phyloP scores from a whole-genome alignment of 23 red algal genomes.

The Gracilaria gracilis region DNA sequence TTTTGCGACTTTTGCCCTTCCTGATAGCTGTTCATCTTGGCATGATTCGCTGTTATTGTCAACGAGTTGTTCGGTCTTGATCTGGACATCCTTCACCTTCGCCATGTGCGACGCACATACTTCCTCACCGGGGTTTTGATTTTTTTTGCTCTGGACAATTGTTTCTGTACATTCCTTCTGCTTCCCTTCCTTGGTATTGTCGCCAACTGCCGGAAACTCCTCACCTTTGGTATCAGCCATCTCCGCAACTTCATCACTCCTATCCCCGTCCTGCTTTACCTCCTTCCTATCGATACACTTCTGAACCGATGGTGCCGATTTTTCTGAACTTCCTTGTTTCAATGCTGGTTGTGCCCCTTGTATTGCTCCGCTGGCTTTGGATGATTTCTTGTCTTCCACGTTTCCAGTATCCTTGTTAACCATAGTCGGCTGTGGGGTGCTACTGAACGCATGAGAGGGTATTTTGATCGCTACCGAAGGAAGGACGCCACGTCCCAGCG shows the following conservation, averaged over 20 bases:
- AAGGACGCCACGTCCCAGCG: slow-evolving; percentile 38
- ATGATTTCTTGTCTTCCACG: neutral
- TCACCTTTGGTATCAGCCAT: neutral
- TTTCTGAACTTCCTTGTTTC: neutral
- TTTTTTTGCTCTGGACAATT: neutral
- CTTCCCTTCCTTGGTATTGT: neutral
- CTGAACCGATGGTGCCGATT: neutral
- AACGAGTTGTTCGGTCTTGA: neutral
- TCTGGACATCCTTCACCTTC: neutral
- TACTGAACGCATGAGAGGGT: neutral
- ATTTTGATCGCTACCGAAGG: slow-evolving; percentile 1
- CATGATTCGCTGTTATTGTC: neutral
- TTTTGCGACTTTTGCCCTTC: neutral
- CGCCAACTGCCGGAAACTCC: neutral
- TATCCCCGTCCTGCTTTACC: neutral
- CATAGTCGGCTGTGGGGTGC: neutral
- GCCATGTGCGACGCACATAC: neutral
- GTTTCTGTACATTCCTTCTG: neutral
- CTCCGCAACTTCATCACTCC: neutral
- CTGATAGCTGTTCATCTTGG: neutral
- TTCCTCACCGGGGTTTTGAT: neutral
- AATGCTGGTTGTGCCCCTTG: neutral
- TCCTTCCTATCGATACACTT: neutral
- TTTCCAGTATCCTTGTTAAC: slow-evolving; percentile 14
- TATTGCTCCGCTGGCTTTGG: neutral